Evolutionary conservation across 2,329 filamentous ascomycete species (phyloP), one percentile per base, ranked within the genome.

Genomic region (Fusarium stilboides): DNA sequence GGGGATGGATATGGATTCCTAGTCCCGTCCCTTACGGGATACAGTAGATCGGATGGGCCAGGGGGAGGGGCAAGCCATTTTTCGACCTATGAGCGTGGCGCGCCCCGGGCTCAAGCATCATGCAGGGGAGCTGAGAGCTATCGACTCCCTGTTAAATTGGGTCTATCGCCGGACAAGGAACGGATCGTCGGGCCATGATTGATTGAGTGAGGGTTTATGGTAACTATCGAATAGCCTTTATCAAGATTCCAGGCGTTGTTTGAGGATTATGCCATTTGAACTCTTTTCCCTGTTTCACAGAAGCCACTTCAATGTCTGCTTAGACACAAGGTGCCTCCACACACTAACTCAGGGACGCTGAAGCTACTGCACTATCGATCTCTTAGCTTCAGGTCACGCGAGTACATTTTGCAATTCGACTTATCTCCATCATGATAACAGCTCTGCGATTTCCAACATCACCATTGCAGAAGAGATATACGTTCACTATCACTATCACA

Each of bases 51-150:
- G 43, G 43, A 47, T 34, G 44, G 36, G 65, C 43, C 61, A 62
- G 61, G 56, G 53, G 50, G 20, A 60, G 60, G 60, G 62, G 52
- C 56, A 31, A 31, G 28, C 28, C 28, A 31, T 31, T 31, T 31
- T 31, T 42, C 20, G 33, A 34, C 65, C 58, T 63, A 67, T 68
- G 31, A 49, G 37, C 17, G 24, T 5, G 12, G 8, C 22, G 42
- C 24, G 5, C 37, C n/a, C 58, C 26, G 2, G 17, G 37, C 15
- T 62, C 53, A 59, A 63, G 52, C 36, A 26, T 40, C 1, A 44
- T 49, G 43, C 54, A 68, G 64, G 64, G 64, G 59, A 51, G 59
- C 34, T 57, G 40, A 52, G 44, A 60, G 59, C 50, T 60, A 56
- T 55, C 28, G 26, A 56, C 24, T 33, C 20, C 50, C 49, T 57